Evolutionary conservation across 192 early-diverging fungal species (phyloP), one percentile per base, ranked within the genome.

Genomic region (Coemansia sp.): DNA sequence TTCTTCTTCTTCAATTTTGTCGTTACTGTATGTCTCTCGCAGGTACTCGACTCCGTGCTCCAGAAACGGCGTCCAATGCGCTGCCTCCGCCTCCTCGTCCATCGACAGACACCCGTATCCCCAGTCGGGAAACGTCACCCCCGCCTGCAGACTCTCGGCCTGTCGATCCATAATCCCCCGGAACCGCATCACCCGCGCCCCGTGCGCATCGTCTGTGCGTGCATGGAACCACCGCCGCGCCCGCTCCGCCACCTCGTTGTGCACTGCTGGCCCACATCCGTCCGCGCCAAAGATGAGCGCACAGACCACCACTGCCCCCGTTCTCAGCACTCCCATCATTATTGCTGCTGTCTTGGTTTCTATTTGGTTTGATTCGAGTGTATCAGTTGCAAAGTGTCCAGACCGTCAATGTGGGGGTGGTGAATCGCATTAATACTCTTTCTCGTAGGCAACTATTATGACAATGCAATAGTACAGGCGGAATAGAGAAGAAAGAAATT

Each of bases 1-100:
- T 32, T 2, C 32, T 32, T 4, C 1, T 21, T 1, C 21, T 21
- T 21, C 21, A 21, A 21, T 21, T 21, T 21, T 32, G 4, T 4
- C 32, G 32, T 32, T 32, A 0, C 9, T 6, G 59, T 84, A 84
- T 0, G 52, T 68, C 0, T 19, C 19, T 19, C 63, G 64, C 12
- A 76, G 57, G 48, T 76, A 53, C 10, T 23, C 26, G 15, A 76
- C 48, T 0, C 74, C 82, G 52, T 71, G 44, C 49, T 70, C 77
- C 11, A 79, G 70, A 49, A 84, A 84, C 61, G 77, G 82, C 53
- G 74, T 68, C 82, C 82, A 84, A 65, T 84, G 82, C 11, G 82
- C 82, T 0, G 69, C 74, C 58, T 84, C 82, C 4, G 82, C 77
- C 50, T 60, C 71, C 0, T 79, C 77, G 62, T 84, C 82, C 69